Percentiles rank a stretch among this genome's conserved stretches.
Conservation (phyloP, 495 filamentous ascomycete genomes). For the Glutinoglossum americanum region DNA sequence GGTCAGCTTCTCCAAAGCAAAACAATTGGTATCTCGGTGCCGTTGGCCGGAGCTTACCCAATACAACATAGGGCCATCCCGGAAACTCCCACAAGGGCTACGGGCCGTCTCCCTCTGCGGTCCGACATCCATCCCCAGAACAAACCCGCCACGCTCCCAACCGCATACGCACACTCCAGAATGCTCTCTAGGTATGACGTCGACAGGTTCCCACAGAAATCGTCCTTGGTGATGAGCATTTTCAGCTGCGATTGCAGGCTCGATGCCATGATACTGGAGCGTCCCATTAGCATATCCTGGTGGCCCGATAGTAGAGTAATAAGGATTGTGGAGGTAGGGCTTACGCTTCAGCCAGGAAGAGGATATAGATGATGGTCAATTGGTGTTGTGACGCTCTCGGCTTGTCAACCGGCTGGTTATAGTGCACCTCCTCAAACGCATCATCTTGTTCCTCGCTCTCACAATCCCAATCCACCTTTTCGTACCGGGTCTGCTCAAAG, state of each 20-base stretch:
- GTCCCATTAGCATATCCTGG: not conserved
- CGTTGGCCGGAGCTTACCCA: slow-evolving; percentile 9
- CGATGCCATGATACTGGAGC: slow-evolving; percentile 21
- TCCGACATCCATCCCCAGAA: slow-evolving; percentile 89
- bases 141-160: slow-evolving; percentile 51
- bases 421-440: not conserved
- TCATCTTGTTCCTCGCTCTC: not conserved
- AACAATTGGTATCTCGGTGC: not conserved
- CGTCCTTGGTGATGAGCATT: slow-evolving; percentile 20
- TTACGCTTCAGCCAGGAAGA: slow-evolving; percentile 18
- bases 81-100: slow-evolving; percentile 69
- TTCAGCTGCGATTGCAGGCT: slow-evolving; percentile 23
- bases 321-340: no score
- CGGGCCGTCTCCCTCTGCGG: slow-evolving; percentile 73
- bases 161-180: slow-evolving; percentile 25
- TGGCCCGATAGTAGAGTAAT: no score
- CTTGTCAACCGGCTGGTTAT: not conserved
- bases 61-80: slow-evolving; percentile 61
- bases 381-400: slow-evolving; percentile 7
- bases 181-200: slow-evolving; percentile 22
- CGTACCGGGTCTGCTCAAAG: not conserved
- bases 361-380: slow-evolving; percentile 14
- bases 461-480: not conserved
- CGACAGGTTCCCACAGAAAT: slow-evolving; percentile 21
- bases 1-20: slow-evolving; percentile 4